These are phyloP conservation scores for Aspergillus costaricaensis DNA, from an alignment of 2,329 filamentous ascomycete species.

Conservation along the genomic window DNA sequence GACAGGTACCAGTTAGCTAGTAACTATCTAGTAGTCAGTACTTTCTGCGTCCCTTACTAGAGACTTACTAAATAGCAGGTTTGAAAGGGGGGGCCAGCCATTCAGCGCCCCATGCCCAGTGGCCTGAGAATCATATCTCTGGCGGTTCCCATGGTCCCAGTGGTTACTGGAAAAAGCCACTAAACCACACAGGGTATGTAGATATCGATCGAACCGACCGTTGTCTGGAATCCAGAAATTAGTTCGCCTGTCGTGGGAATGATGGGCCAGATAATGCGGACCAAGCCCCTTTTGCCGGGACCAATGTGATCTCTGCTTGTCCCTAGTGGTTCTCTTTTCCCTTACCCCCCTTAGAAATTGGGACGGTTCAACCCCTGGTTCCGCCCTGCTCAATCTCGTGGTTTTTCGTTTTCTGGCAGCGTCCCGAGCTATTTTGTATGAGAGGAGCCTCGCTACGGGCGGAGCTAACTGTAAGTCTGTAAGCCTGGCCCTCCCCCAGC, in stretches of 20 bases:
- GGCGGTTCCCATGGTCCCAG: background rate
- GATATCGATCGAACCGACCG: background rate
- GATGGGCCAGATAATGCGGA: background rate
- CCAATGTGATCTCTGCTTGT: background rate
- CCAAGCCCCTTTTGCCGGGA: background rate
- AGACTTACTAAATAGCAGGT: background rate
- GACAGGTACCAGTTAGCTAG: background rate
- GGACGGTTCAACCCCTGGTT: conserved; percentile 9
- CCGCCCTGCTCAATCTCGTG: conserved; percentile 6
- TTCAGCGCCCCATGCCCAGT: conserved; percentile 6
- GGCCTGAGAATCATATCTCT: background rate
- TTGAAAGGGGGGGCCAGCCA: background rate
- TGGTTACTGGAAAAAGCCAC: background rate
- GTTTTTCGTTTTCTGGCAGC: background rate
- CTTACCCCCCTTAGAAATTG: background rate
- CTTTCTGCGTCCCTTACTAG: too few relatives aligned
- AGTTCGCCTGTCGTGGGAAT: background rate
- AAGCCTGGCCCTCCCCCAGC: background rate
- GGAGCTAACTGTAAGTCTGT: background rate
- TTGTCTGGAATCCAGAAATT: conserved; percentile 3
- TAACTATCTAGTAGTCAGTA: too few relatives aligned
- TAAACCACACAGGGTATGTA: background rate
- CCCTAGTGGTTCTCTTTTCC: background rate
- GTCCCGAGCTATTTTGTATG: background rate
- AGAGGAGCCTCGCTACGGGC: conserved; percentile 6